Conservation (phyloP, 2,329 filamentous ascomycete genomes). For the Clonostachys sp. region DNA sequence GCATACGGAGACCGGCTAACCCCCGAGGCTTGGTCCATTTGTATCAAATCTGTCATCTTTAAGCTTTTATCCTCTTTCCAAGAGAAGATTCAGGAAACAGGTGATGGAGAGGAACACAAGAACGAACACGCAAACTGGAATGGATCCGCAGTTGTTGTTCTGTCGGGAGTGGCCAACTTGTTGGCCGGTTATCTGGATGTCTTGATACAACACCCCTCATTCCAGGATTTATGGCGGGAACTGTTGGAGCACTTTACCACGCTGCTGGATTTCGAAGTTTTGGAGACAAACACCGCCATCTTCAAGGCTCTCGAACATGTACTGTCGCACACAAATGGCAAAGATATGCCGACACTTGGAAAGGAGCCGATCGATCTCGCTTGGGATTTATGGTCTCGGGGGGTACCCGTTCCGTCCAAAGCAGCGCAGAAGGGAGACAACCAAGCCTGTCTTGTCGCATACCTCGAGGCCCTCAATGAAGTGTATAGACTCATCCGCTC, state of each 20-base stretch:
- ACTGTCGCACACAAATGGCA: slow-evolving; percentile 44
- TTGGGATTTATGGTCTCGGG: slow-evolving; percentile 67
- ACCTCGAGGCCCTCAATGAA: slow-evolving; percentile 70
- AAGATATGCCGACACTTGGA: slow-evolving; percentile 36
- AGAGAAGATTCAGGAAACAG: slow-evolving; percentile 38
- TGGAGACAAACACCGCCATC: slow-evolving; percentile 68
- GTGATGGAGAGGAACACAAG: slow-evolving; percentile 29
- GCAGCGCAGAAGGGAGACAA: slow-evolving; percentile 53
- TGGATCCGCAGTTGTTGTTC: slow-evolving; percentile 69
- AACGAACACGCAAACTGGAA: slow-evolving; percentile 57
- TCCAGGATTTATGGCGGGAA: slow-evolving; percentile 71
- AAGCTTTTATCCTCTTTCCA: slow-evolving; percentile 70
- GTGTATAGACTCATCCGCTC: slow-evolving; percentile 71
- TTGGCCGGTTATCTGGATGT: slow-evolving; percentile 73
- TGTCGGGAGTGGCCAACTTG: slow-evolving; percentile 68
- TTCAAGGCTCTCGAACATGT: slow-evolving; percentile 65
- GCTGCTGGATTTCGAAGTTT: slow-evolving; percentile 55
- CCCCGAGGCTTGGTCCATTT: slow-evolving; percentile 77
- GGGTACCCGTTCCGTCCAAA: slow-evolving; percentile 57
- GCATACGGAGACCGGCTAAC: slow-evolving; percentile 80
- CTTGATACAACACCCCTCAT: slow-evolving; percentile 60
- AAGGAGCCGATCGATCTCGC: slow-evolving; percentile 52
- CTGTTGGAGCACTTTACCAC: slow-evolving; percentile 65
- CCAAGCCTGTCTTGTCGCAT: slow-evolving; percentile 81
- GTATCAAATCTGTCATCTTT: slow-evolving; percentile 77